phyloP scores from a whole-genome alignment of 179 eudicot species.

The Beta corolliflora region DNA sequence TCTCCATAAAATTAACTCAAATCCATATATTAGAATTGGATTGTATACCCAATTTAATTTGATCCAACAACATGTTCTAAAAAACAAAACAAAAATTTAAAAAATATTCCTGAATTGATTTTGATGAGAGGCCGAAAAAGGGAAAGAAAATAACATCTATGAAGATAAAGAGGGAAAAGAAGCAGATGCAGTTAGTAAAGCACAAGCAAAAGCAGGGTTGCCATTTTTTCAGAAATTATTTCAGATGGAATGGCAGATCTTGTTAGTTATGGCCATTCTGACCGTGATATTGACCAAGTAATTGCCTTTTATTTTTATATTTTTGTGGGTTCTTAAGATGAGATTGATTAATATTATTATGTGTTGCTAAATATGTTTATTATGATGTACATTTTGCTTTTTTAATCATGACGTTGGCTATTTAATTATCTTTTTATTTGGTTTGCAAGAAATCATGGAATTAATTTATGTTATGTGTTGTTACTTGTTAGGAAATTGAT shows the following conservation, averaged over 20 bases:
- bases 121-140: constrained; percentile 44
- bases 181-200: constrained; percentile 21
- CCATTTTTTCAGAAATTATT: constrained; percentile 33
- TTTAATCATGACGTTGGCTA: too few species aligned
- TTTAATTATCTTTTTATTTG: too few species aligned
- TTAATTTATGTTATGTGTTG: too few species aligned
- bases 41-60: not conserved
- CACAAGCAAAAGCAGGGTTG: too few species aligned
- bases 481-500: too few species aligned
- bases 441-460: too few species aligned
- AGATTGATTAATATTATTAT: too few species aligned
- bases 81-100: too few species aligned
- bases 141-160: constrained; percentile 30
- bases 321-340: too few species aligned
- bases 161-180: constrained; percentile 29
- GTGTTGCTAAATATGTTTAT: too few species aligned
- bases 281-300: constrained; percentile 81
- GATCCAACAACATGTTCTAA: too few species aligned
- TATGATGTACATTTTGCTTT: too few species aligned
- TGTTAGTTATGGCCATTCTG: constrained; percentile 67
- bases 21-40: not conserved
- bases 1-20: not conserved
- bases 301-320: not conserved
- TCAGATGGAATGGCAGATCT: constrained; percentile 99
- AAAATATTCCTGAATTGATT: not conserved